phyloP scores from a whole-genome alignment of 331 rosid genomes.

The Acacia pycnantha region DNA sequence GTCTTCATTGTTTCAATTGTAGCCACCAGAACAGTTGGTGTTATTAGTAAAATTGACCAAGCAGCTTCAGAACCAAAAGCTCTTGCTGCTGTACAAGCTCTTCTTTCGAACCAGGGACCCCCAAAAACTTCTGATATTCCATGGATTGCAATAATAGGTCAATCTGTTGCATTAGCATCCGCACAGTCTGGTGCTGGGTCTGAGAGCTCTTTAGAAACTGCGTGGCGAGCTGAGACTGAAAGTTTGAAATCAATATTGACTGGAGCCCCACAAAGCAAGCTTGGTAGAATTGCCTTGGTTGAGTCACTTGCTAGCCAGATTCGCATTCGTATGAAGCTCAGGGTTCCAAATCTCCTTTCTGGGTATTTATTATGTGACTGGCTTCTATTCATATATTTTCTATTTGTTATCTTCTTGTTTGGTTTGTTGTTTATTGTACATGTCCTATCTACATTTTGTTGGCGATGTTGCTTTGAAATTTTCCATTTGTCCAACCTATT shows the following conservation, averaged over 20 bases:
- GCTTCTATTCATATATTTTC: neutral
- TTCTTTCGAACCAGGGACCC: constrained; percentile 68
- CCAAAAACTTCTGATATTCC: constrained; percentile 64
- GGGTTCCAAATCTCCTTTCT: constrained; percentile 70
- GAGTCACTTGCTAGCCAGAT: constrained; percentile 67
- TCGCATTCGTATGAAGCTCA: constrained; percentile 66
- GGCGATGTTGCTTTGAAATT: neutral
- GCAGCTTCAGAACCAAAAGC: constrained; percentile 68
- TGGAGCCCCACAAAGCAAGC: constrained; percentile 73
- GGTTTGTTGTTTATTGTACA: neutral
- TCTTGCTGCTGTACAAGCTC: constrained; percentile 78
- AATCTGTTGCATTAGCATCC: constrained; percentile 70
- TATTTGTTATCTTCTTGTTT: neutral
- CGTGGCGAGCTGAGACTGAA: constrained; percentile 78
- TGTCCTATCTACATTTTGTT: neutral
- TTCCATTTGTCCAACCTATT: neutral
- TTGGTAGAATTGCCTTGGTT: constrained; percentile 59
- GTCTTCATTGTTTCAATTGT: neutral
- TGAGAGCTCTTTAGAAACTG: constrained; percentile 71
- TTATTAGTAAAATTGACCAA: constrained; percentile 74
- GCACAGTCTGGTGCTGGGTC: constrained; percentile 65
- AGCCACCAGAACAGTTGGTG: constrained; percentile 79
- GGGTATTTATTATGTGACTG: constrained; percentile 43
- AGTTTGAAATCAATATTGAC: constrained; percentile 66
- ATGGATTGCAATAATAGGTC: constrained; percentile 77